phyloP scores from a whole-genome alignment of 2,329 filamentous ascomycete species.

The Xylariaceae sp. region DNA sequence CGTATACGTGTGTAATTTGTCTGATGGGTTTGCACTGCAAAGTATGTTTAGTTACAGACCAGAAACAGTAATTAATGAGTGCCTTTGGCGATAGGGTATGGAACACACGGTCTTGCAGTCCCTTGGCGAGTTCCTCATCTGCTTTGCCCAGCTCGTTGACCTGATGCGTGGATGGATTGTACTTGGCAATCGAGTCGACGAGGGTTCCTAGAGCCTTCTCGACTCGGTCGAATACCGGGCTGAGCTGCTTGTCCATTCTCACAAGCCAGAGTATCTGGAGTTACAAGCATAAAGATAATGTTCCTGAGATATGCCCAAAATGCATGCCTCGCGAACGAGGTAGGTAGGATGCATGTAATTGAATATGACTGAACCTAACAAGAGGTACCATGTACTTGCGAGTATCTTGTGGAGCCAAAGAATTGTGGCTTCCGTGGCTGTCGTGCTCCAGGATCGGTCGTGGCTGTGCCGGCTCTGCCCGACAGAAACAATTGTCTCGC shows the following conservation, averaged over 20 bases:
- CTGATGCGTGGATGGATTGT: constrained; percentile 67
- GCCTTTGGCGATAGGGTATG: not conserved
- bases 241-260: constrained; percentile 60
- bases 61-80: no score
- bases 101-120: constrained; percentile 59
- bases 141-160: constrained; percentile 67
- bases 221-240: constrained; percentile 60
- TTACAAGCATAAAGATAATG: no score
- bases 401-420: no score
- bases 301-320: no score
- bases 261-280: no score
- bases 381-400: no score
- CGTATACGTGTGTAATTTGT: constrained; percentile 67
- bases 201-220: constrained; percentile 64
- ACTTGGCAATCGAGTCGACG: constrained; percentile 76
- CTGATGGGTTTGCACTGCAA: constrained; percentile 67
- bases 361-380: no score
- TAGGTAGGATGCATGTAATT: no score
- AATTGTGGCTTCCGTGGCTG: no score
- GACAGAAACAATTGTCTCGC: not conserved
- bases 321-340: no score
- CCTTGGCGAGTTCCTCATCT: constrained; percentile 62
- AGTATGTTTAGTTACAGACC: not conserved
- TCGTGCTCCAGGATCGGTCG: no score
- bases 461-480: no score